Base-by-base conservation (phyloP, 352 stramenopile genomes). In the Pythium periplocum region DNA sequence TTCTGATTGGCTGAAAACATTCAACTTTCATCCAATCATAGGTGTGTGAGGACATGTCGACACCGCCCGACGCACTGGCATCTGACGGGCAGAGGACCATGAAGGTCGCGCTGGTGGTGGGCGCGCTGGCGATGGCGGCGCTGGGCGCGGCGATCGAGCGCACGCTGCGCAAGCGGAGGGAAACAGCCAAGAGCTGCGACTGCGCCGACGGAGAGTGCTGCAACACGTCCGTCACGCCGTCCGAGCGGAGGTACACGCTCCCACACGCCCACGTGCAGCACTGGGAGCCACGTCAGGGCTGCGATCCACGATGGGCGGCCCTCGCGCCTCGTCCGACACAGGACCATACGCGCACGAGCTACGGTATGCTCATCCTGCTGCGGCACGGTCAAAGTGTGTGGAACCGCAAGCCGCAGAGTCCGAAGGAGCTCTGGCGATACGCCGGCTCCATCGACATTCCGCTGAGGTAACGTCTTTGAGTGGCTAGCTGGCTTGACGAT, bases 351-450 rank as follows among this genome's bases (percentile, higher is more conserved):
- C 73, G 76, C 48, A 73, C 64, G 34, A 87, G 77, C 63, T 83
- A 86, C 40, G 82, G 82, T 12, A 87, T 75, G 60, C 77, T 93
- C 44, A 89, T 93, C 47, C 53, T 93, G 47, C 61, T 93, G 48
- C 83, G 83, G n/a, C 83, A 93, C 61, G 83, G 83, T 6, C 83
- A 93, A 61, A 90, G 79, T 58, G 78, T 93, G 49, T 93, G 83
- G 83, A 93, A 93, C 64, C 78, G 78, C 61, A 91, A 93, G 52
- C 83, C 83, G 9, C 68, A 88, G 42, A 66, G 58, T 10, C 83
- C 83, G 4, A 68, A 71, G n/a, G 75, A 88, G 46, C 63, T 88
- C 32, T 93, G 83, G 83, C 78, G 83, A 9, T 93, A 93, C 63
- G 83, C 83, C 35, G 83, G 83, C 41, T 90, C 79, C 10, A 87